These are phyloP conservation scores for Leccinum angustisporum DNA, from an alignment of 1,284 basidiomycete species.

Conservation along the genomic window DNA sequence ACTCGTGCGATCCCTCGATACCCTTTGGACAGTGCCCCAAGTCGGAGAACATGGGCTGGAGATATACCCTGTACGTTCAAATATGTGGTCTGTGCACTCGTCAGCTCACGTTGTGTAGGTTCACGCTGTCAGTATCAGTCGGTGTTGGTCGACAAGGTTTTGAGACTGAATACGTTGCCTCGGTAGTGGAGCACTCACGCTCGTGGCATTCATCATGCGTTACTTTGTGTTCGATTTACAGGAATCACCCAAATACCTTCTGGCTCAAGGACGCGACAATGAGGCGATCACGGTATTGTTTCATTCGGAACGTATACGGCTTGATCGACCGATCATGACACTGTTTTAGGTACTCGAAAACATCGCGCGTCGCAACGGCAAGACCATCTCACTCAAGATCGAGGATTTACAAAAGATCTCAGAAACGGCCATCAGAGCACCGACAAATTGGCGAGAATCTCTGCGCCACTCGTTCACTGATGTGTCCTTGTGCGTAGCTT, in stretches of 20 bases:
- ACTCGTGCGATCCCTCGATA: constrained; percentile 40
- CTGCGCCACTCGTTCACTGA: constrained; percentile 42
- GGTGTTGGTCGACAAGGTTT: not conserved
- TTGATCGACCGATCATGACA: not conserved
- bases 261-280: constrained; percentile 54
- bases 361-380: constrained; percentile 56
- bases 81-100: not conserved
- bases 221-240: constrained; percentile 48
- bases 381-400: constrained; percentile 42
- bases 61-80: constrained; percentile 52
- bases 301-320: not conserved
- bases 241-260: constrained; percentile 62
- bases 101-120: constrained; percentile 27
- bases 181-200: constrained; percentile 44
- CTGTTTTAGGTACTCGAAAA: constrained; percentile 43
- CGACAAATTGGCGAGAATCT: constrained; percentile 30
- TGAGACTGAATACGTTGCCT: constrained; percentile 4
- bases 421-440: constrained; percentile 13
- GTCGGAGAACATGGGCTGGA: constrained; percentile 58
- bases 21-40: constrained; percentile 40
- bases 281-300: constrained; percentile 49
- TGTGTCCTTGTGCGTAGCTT: constrained; percentile 38
- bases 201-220: constrained; percentile 46
- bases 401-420: constrained; percentile 43
- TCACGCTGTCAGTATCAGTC: constrained; percentile 37